Conservation (phyloP, 2,329 filamentous ascomycete species). For the Dendryphion nanum region DNA sequence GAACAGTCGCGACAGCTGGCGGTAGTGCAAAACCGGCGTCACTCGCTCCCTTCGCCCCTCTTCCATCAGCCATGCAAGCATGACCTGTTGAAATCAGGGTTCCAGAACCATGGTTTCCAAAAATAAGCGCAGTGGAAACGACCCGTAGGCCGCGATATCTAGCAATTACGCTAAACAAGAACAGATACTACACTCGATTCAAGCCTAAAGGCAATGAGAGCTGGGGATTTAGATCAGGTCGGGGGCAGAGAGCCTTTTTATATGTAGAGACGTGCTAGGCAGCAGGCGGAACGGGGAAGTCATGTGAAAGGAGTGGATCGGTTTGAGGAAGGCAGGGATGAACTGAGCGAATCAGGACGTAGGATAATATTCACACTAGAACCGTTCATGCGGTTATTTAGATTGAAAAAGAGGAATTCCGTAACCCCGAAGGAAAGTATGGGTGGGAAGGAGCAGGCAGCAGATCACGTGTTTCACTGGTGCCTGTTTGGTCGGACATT, state of each 20-base stretch:
- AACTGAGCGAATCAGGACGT: not conserved
- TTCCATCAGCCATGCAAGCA: too few relatives aligned
- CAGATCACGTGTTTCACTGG: too few relatives aligned
- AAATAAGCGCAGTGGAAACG: not conserved
- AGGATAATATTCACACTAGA: not conserved
- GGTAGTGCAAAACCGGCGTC: not conserved
- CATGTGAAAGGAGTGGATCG: not conserved
- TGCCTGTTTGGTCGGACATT: too few relatives aligned
- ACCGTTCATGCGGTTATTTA: not conserved
- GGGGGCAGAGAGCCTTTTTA: not conserved
- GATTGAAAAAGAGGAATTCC: not conserved
- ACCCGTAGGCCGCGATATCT: not conserved
- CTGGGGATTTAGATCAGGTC: not conserved
- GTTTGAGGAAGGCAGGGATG: not conserved
- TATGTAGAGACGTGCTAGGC: not conserved
- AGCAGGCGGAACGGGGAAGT: not conserved
- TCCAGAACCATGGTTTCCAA: not conserved
- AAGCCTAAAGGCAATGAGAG: conserved; percentile 1
- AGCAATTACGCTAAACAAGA: not conserved
- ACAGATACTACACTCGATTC: conserved; percentile 2
- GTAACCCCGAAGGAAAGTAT: too few relatives aligned
- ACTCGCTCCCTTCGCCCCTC: not conserved
- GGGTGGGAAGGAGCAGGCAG: too few relatives aligned
- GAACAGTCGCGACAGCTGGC: not conserved
- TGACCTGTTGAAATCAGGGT: not conserved